Base-by-base conservation (phyloP, 768 basidiomycete genomes). In the Tricholoma hemisulphureum region DNA sequence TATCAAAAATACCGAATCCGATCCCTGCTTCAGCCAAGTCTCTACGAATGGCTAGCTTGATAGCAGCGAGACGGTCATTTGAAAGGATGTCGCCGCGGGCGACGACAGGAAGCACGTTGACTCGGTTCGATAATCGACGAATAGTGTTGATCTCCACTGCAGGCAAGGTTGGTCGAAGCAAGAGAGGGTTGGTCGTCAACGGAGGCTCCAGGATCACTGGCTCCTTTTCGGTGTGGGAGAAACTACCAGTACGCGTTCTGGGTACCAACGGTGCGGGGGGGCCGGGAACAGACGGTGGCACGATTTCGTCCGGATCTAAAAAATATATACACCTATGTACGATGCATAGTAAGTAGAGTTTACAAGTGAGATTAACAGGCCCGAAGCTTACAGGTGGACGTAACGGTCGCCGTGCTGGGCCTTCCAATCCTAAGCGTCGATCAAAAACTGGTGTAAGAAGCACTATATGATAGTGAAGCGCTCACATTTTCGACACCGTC, bases 1-100 rank as follows among this genome's bases (percentile, higher is more conserved):
- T 77, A 78, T 93, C 91, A 75, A 94, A 93, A 63, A 94, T 91
- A 65, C 91, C 91, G 72, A 93, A 93, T 58, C 89, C 91, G 69
- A 93, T 92, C 58, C 91, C 91, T 49, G 88, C 88, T 62, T 88
- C 87, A 37, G 90, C 90, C 46, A 93, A 80, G 74, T 92, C 90
- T 67, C 86, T 75, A 63, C 89, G 84, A 67, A 94, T 82, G 61
- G 90, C 91, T 67, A 85, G 73, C 73, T 92, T 92, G 70, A 93
- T 83, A 61, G 84, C 85, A 53, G 84, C 82, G 58, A 94, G 82
- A 62, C 90, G 86, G 69, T 93, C 89, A 72, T 88, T 89, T 53
- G 89, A 88, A 62, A 94, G 79, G 59, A 83, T 79, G 76, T 94
- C 92, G 24, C 91, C 89, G 59, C 87, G 82, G 60, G 90, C 86